Percentiles rank a stretch among this genome's conserved stretches.
These are phyloP conservation scores for Sporisorium graminicola DNA, from an alignment of 1,284 basidiomycete genomes.

Conservation along the genomic window DNA sequence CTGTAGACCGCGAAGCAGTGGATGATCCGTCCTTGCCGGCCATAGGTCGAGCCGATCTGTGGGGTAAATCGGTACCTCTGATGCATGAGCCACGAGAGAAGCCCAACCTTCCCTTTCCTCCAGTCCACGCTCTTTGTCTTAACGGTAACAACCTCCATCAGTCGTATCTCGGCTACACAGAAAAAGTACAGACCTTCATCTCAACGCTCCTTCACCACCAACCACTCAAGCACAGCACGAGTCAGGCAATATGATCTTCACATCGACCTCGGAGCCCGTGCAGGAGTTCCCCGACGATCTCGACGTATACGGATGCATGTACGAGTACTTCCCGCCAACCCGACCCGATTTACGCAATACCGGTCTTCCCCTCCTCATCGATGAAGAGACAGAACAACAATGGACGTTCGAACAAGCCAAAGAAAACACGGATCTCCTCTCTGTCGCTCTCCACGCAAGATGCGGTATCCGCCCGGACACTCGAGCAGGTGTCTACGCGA, in stretches of 20 bases:
- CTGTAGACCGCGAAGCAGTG: no score
- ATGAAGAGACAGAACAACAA: conserved; percentile 52
- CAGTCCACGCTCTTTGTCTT: no score
- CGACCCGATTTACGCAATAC: conserved; percentile 56
- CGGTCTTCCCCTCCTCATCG: conserved; percentile 52
- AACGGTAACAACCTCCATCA: no score
- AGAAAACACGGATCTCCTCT: conserved; percentile 50
- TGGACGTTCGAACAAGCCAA: conserved; percentile 55
- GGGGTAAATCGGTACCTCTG: neutral
- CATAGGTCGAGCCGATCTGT: neutral
- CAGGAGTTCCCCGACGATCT: conserved; percentile 51
- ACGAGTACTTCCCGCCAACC: conserved; percentile 55
- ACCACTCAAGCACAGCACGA: no score
- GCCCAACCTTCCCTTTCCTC: no score
- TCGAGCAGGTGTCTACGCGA: conserved; percentile 47
- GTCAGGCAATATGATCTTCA: conserved; percentile 43
- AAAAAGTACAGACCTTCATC: no score
- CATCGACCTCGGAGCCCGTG: conserved; percentile 37
- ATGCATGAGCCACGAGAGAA: no score
- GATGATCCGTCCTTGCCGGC: neutral
- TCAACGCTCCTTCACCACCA: neutral
- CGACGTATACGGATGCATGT: conserved; percentile 56
- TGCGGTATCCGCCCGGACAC: conserved; percentile 46
- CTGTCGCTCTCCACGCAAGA: conserved; percentile 25
- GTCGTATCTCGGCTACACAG: no score